Evolutionary conservation across 164 flowering plant genomes (phyloP).

Genomic region (Houttuynia cordata): DNA sequence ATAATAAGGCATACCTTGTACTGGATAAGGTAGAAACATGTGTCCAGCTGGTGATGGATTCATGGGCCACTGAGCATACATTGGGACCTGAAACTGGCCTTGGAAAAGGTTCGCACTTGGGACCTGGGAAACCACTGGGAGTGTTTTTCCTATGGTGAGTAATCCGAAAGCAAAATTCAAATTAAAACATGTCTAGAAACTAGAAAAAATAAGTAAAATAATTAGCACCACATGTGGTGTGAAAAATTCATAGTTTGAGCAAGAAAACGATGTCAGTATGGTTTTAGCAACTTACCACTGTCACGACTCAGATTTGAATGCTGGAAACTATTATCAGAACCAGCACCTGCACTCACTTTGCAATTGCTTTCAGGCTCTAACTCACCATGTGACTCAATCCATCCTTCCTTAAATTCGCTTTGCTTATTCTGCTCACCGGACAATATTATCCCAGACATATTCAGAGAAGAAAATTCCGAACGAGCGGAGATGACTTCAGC

Average conservation of each 20-base stretch:
- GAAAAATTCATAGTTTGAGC: background rate
- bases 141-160: constrained; percentile 30
- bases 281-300: background rate
- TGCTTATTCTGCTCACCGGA: constrained; percentile 24
- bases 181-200: too few species aligned
- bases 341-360: background rate
- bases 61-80: constrained; percentile 76
- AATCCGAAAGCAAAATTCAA: background rate
- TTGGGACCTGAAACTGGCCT: constrained; percentile 63
- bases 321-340: background rate
- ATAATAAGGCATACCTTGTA: constrained; percentile 85
- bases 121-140: constrained; percentile 27
- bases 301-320: background rate
- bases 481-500: constrained; percentile 44
- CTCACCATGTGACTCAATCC: background rate
- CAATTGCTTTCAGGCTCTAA: background rate
- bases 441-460: constrained; percentile 45
- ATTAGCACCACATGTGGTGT: background rate
- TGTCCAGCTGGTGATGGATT: constrained; percentile 71
- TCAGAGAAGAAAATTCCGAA: constrained; percentile 39
- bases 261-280: background rate
- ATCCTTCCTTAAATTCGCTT: constrained; percentile 16
- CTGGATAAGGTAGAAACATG: constrained; percentile 63
- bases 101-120: constrained; percentile 33
- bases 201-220: too few species aligned